Evolutionary conservation across 345 rosid species (phyloP), one percentile per base, ranked within the genome.

Genomic region (Combretum micranthum): DNA sequence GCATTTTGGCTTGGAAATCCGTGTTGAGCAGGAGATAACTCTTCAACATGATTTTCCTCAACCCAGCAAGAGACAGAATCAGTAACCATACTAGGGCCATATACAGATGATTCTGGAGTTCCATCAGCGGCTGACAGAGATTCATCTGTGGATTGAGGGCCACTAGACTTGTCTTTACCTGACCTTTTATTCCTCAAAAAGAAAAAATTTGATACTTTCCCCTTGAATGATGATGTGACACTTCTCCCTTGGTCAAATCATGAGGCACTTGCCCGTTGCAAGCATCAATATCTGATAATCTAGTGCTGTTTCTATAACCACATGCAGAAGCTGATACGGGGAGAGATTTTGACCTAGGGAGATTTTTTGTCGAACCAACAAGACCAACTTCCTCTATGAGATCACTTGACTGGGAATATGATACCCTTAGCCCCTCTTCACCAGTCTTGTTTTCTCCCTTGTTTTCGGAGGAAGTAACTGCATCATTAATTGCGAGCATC

Each of bases 401-500:
- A 61, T 72, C 70, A 61, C 64, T 67, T 37, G 72, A 39, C 77
- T 72, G 71, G 50, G 94, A 80, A 61, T 76, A 62, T 21, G 90
- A 84, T 56, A 64, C 75, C 68, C 79, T 75, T 8, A 75, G 63
- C 62, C 77, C 79, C 66, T 59, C 76, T 42, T 64, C 76, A 50
- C 50, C 72, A 19, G 53, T 65, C 48, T 43, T 65, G 55, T 14
- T 47, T 61, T 68, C 82, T 53, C 66, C 83, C 45, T 67, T 78
- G 47, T 75, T 62, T 63, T 39, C 68, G 42, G 47, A 46, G 13
- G 69, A 66, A 45, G 70, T 69, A 64, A 70, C 82, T 3, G 72
- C 55, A 66, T 87, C 88, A 25, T 85, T 77, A 56, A 93, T 83
- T 3, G 95, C 86, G 76, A 89, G 97, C 97, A 93, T 90, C 70